phyloP scores from a whole-genome alignment of 352 stramenopile genomes.

The Phytophthora pisi region DNA sequence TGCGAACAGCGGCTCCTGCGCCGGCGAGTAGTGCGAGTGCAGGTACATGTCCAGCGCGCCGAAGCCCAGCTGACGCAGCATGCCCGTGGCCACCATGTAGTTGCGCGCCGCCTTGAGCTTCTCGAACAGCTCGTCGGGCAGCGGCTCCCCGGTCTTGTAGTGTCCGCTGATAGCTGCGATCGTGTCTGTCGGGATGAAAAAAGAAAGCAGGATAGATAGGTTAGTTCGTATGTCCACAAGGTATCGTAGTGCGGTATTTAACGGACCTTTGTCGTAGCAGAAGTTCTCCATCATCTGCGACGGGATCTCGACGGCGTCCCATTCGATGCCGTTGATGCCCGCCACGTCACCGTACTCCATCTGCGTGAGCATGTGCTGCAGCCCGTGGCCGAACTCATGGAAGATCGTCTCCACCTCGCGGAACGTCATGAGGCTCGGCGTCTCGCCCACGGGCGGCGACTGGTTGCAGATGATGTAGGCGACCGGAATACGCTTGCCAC shows the following conservation, averaged over 20 bases:
- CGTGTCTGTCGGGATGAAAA: slow-evolving; percentile 59
- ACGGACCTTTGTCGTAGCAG: slow-evolving; percentile 93
- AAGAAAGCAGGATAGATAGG: slow-evolving; percentile 1
- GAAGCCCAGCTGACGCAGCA: slow-evolving; percentile 97
- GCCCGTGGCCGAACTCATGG: slow-evolving; percentile 96
- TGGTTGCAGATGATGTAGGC: slow-evolving; percentile 99
- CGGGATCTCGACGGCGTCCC: slow-evolving; percentile 98
- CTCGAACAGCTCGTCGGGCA: slow-evolving; percentile 95
- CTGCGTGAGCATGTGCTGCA: slow-evolving; percentile 99
- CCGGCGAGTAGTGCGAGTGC: slow-evolving; percentile 68
- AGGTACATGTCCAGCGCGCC: slow-evolving; percentile 90
- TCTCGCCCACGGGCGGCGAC: slow-evolving; percentile 91
- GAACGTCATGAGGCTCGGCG: slow-evolving; percentile 98
- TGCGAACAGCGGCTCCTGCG: slow-evolving; percentile 92
- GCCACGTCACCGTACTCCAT: slow-evolving; percentile 95
- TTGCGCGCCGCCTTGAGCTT: slow-evolving; percentile 96
- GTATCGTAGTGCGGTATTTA: slow-evolving; percentile 14
- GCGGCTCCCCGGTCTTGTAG: slow-evolving; percentile 87
- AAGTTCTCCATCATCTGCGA: slow-evolving; percentile 99
- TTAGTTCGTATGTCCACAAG: slow-evolving; percentile 3
- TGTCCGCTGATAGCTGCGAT: slow-evolving; percentile 82
- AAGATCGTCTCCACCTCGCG: slow-evolving; percentile 97
- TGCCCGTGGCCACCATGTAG: slow-evolving; percentile 95
- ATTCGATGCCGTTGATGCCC: slow-evolving; percentile 98
- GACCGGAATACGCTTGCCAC: slow-evolving; percentile 88